Base-by-base conservation (phyloP, 495 filamentous ascomycete genomes). In the Aspergillus mulundensis region DNA sequence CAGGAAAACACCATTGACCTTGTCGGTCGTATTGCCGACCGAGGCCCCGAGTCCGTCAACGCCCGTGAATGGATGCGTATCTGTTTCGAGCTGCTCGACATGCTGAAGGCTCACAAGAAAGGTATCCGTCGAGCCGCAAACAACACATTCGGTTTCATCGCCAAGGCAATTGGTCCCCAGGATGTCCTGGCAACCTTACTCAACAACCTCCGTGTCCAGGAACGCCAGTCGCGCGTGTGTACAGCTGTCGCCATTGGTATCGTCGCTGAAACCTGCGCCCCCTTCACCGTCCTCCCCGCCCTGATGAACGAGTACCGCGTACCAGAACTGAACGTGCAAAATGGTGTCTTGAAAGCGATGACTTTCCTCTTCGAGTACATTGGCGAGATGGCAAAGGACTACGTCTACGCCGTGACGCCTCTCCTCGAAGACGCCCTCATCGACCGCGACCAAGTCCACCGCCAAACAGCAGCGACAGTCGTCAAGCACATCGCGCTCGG, bases 281-380 rank as follows among this genome's bases (percentile, higher is more conserved):
- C 95, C 5, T 99, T 97, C 74, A 97, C 95, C 1, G 94, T 97
- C 5, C 88, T 99, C n/a, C 95, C 95, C 0, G 95, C 93, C 1
- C 76, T 99, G 57, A 99, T 99, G 95, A 99, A 99, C 77, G 95
- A 99, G 72, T 99, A 99, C 71, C 89, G 95, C 32, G 94, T 97
- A 1, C 95, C 94, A 0, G 95, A 99, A 70, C 84, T 99, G 44
- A 99, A 99, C 70, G 93, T 99, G 7, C 94, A 97, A 71, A 99
- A 97, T 65, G 95, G 95, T 73, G 95, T 97, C 40, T 83, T 99
- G 61, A 99, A 99, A 70, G 89, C 91, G 8, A 82, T 99, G 59
- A 93, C 89, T 25, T 99, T 99, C 84, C 79, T 99, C 47, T 97
- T 97, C 66, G 94, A 98, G 62, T 98, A 98, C 73, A 98, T 98